phyloP scores from a whole-genome alignment of 2,329 filamentous ascomycete genomes.

The Aspergillus costaricaensis region DNA sequence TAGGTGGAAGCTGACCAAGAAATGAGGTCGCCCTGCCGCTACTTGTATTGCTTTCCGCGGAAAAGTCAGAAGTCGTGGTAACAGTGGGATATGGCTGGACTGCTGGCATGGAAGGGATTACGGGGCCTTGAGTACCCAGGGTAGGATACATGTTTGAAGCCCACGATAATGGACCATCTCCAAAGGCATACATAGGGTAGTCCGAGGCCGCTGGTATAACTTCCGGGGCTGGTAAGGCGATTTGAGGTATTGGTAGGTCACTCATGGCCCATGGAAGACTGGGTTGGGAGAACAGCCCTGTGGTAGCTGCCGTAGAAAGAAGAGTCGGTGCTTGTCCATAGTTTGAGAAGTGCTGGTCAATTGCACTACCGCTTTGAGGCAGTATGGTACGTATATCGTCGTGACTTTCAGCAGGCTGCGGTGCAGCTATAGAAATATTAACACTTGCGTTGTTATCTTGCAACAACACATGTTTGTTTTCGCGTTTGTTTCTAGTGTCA shows the following conservation, averaged over 20 bases:
- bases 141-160: slow-evolving; percentile 19
- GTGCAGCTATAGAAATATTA: slow-evolving; percentile 3
- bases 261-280: slow-evolving; percentile 5
- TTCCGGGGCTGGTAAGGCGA: slow-evolving; percentile 15
- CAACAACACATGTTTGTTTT: slow-evolving; percentile 1
- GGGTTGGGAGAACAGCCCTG: slow-evolving; percentile 14
- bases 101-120: slow-evolving; percentile 15
- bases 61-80: slow-evolving; percentile 12
- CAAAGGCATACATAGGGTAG: slow-evolving; percentile 11
- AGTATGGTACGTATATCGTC: background rate
- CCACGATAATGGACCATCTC: slow-evolving; percentile 19
- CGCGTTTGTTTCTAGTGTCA: slow-evolving; percentile 5
- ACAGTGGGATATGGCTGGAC: slow-evolving; percentile 16
- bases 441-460: background rate
- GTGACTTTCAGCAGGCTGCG: slow-evolving; percentile 10
- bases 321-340: slow-evolving; percentile 12
- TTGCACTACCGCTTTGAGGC: background rate
- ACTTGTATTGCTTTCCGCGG: slow-evolving; percentile 9
- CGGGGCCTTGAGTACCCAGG: slow-evolving; percentile 14
- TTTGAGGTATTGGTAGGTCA: slow-evolving; percentile 13
- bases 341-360: slow-evolving; percentile 5
- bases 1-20: slow-evolving; percentile 9
- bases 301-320: slow-evolving; percentile 13
- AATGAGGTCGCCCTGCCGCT: slow-evolving; percentile 3
- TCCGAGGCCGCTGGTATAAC: slow-evolving; percentile 15